phyloP scores from a whole-genome alignment of 495 filamentous ascomycete species.

The Chaetomium cochliodes region DNA sequence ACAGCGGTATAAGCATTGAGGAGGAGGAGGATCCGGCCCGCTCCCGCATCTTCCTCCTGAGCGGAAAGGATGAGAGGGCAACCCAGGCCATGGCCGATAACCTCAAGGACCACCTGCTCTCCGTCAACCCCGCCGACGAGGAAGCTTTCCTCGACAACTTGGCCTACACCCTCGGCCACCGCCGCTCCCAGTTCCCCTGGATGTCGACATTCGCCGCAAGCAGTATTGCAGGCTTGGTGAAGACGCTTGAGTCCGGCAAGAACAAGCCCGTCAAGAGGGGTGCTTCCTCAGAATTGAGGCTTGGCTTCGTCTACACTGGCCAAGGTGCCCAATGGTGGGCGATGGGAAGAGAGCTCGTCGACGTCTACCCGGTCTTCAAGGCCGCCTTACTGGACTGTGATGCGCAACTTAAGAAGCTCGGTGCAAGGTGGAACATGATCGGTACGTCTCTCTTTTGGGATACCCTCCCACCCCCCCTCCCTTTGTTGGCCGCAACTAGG shows the following conservation, averaged over 20 bases:
- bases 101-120: slow-evolving; percentile 25
- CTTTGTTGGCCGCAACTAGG: not conserved
- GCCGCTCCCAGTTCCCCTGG: slow-evolving; percentile 37
- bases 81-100: slow-evolving; percentile 26
- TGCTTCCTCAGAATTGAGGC: slow-evolving; percentile 1
- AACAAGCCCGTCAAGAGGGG: slow-evolving; percentile 22
- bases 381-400: slow-evolving; percentile 33
- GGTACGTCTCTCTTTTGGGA: slow-evolving; percentile 12
- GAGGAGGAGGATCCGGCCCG: not conserved
- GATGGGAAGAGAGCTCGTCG: slow-evolving; percentile 53
- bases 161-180: slow-evolving; percentile 37
- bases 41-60: slow-evolving; percentile 28
- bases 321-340: slow-evolving; percentile 55
- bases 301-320: slow-evolving; percentile 44
- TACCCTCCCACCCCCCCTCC: not conserved
- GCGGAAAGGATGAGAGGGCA: slow-evolving; percentile 31
- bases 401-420: slow-evolving; percentile 35
- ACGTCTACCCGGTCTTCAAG: slow-evolving; percentile 35
- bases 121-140: slow-evolving; percentile 16
- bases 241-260: slow-evolving; percentile 27
- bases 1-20: slow-evolving; percentile 8
- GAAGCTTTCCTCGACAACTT: slow-evolving; percentile 33
- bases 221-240: slow-evolving; percentile 19
- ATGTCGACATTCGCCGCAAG: slow-evolving; percentile 20
- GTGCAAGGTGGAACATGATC: slow-evolving; percentile 30